Evolutionary conservation across 2,329 filamentous ascomycete species (phyloP).

Genomic region (Pyrenochaeta sp.): DNA sequence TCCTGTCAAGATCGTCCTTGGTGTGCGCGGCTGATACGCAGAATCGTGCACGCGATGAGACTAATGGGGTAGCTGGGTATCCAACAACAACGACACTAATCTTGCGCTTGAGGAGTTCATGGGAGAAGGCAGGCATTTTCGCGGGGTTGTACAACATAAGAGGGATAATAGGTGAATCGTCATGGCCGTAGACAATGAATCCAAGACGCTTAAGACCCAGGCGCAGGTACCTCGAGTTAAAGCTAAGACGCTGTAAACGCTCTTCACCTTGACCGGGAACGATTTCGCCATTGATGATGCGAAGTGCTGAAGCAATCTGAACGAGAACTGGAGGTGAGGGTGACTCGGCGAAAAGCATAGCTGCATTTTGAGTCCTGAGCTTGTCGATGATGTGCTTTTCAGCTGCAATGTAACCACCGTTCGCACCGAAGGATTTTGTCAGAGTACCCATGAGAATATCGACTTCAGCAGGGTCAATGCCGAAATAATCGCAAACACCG

Average conservation of each 20-base stretch:
- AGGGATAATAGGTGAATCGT: slow-evolving; percentile 97
- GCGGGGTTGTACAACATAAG: slow-evolving; percentile 96
- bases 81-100: slow-evolving; percentile 97
- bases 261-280: slow-evolving; percentile 92
- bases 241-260: slow-evolving; percentile 91
- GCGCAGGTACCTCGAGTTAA: slow-evolving; percentile 98
- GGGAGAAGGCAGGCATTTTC: slow-evolving; percentile 97
- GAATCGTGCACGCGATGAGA: slow-evolving; percentile 93
- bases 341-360: slow-evolving; percentile 85
- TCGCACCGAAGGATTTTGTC: slow-evolving; percentile 98
- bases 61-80: slow-evolving; percentile 94
- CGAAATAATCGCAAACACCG: slow-evolving; percentile 97
- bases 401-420: slow-evolving; percentile 92
- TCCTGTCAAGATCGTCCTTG: slow-evolving; percentile 94
- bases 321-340: slow-evolving; percentile 86
- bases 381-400: slow-evolving; percentile 93
- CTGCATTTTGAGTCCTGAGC: slow-evolving; percentile 83
- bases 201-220: slow-evolving; percentile 95
- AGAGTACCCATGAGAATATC: slow-evolving; percentile 98
- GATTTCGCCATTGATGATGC: slow-evolving; percentile 88
- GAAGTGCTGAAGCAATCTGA: slow-evolving; percentile 87
- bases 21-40: slow-evolving; percentile 96
- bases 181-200: slow-evolving; percentile 95
- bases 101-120: slow-evolving; percentile 97
- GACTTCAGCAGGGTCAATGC: slow-evolving; percentile 83